Percentiles rank a stretch among this genome's conserved stretches.
Conservation (phyloP, 495 filamentous ascomycete genomes). For the Platismatia glauca region DNA sequence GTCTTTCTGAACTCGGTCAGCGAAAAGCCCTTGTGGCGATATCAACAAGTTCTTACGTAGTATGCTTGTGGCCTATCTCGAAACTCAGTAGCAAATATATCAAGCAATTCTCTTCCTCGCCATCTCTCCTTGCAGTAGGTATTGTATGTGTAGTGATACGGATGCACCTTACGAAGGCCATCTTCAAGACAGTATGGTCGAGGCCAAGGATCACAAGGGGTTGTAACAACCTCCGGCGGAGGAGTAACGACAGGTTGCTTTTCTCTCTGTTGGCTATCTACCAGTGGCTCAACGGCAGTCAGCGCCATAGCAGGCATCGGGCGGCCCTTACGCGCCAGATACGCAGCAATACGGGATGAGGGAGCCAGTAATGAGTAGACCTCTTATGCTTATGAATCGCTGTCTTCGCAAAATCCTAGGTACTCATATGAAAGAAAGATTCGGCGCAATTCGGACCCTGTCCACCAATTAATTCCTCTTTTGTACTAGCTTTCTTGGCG, state of each 20-base stretch:
- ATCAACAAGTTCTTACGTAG: slow-evolving; percentile 48
- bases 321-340: slow-evolving; percentile 48
- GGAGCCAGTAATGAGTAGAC: slow-evolving; percentile 50
- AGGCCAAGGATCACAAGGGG: slow-evolving; percentile 54
- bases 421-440: too few relatives aligned
- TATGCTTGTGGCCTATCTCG: slow-evolving; percentile 79
- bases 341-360: slow-evolving; percentile 49
- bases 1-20: slow-evolving; percentile 45
- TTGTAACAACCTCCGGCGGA: slow-evolving; percentile 48
- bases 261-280: slow-evolving; percentile 18
- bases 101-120: slow-evolving; percentile 63
- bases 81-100: slow-evolving; percentile 79
- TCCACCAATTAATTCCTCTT: too few relatives aligned
- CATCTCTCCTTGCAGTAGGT: slow-evolving; percentile 87
- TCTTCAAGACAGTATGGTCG: slow-evolving; percentile 67
- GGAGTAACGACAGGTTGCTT: slow-evolving; percentile 21
- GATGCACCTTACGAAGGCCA: slow-evolving; percentile 70
- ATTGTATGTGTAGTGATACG: slow-evolving; percentile 91
- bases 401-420: too few relatives aligned
- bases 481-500: too few relatives aligned
- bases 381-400: background rate
- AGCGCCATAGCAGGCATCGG: slow-evolving; percentile 48
- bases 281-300: slow-evolving; percentile 35
- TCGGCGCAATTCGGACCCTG: too few relatives aligned
- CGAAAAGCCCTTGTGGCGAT: background rate